phyloP scores from a whole-genome alignment of 371 early-diverging fungal genomes.

The Mortierella sp. region DNA sequence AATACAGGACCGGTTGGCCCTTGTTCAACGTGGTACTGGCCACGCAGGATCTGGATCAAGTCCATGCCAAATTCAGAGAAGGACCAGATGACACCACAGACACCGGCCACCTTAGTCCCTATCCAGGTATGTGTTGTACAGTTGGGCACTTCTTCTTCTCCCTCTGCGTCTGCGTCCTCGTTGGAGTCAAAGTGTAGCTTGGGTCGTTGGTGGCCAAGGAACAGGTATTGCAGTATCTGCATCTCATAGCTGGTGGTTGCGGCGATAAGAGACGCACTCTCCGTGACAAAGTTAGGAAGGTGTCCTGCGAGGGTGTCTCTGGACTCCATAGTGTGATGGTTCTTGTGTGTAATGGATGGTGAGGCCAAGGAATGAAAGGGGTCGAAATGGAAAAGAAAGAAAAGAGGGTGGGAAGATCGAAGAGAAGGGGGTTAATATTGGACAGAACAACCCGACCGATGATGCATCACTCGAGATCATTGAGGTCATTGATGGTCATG shows the following conservation, averaged over 20 bases:
- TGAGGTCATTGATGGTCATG: too few species aligned
- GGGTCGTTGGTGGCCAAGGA: slow-evolving; percentile 8
- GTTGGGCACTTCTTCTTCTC: too few species aligned
- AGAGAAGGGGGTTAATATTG: too few species aligned
- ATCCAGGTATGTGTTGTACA: slow-evolving; percentile 12
- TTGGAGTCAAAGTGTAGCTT: slow-evolving; percentile 15
- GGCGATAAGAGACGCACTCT: slow-evolving; percentile 25
- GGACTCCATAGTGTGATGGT: too few species aligned
- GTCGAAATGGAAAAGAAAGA: not conserved
- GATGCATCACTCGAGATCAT: slow-evolving; percentile 1
- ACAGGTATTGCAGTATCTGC: slow-evolving; percentile 20
- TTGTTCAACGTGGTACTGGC: too few species aligned
- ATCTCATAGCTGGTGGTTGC: slow-evolving; percentile 22
- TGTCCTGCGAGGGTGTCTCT: not conserved
- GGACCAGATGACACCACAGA: slow-evolving; percentile 30
- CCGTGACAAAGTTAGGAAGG: slow-evolving; percentile 23
- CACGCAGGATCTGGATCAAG: slow-evolving; percentile 7
- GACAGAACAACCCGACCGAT: not conserved
- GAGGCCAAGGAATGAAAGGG: not conserved
- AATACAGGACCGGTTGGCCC: too few species aligned
- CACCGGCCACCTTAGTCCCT: slow-evolving; percentile 14
- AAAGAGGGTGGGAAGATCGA: not conserved
- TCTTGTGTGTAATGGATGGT: too few species aligned
- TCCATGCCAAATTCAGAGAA: slow-evolving; percentile 32
- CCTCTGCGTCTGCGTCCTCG: too few species aligned